Conservation (phyloP, 768 basidiomycete genomes). For the Mycena sanguinolenta region DNA sequence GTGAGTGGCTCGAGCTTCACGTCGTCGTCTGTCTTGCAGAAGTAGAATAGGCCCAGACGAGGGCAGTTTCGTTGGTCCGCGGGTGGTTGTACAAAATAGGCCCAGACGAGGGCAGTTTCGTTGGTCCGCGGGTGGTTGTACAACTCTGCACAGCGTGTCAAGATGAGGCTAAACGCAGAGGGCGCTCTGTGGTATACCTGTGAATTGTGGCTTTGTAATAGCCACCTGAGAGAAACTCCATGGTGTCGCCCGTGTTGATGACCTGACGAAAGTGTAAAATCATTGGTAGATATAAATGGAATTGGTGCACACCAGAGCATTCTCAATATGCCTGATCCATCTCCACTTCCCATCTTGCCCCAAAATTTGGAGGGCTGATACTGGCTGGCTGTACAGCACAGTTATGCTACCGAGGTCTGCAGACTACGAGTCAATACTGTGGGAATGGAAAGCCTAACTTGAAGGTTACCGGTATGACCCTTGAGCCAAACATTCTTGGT, state of each 20-base stretch:
- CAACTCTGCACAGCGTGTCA: constrained; percentile 52
- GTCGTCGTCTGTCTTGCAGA: constrained; percentile 64
- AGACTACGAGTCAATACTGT: neutral
- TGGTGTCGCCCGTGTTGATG: constrained; percentile 70
- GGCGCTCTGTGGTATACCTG: constrained; percentile 32
- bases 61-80: constrained; percentile 63
- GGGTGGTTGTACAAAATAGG: too few relatives aligned
- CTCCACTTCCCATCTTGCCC: constrained; percentile 65
- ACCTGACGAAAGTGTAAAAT: constrained; percentile 51
- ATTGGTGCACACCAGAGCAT: constrained; percentile 60
- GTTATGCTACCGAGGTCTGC: constrained; percentile 68
- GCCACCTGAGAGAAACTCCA: constrained; percentile 73
- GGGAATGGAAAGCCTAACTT: too few relatives aligned
- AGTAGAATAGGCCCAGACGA: constrained; percentile 73
- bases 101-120: constrained; percentile 63
- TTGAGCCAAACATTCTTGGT: constrained; percentile 72
- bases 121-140: constrained; percentile 71
- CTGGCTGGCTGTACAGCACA: constrained; percentile 73
- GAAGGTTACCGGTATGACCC: constrained; percentile 64
- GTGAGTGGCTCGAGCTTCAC: constrained; percentile 59
- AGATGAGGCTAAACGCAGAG: neutral
- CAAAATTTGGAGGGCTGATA: constrained; percentile 70
- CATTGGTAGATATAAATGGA: neutral
- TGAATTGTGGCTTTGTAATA: constrained; percentile 73
- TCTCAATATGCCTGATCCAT: constrained; percentile 71